These are phyloP conservation scores for Sporothrix mexicana DNA, from an alignment of 2,329 filamentous ascomycete species.

Conservation along the genomic window DNA sequence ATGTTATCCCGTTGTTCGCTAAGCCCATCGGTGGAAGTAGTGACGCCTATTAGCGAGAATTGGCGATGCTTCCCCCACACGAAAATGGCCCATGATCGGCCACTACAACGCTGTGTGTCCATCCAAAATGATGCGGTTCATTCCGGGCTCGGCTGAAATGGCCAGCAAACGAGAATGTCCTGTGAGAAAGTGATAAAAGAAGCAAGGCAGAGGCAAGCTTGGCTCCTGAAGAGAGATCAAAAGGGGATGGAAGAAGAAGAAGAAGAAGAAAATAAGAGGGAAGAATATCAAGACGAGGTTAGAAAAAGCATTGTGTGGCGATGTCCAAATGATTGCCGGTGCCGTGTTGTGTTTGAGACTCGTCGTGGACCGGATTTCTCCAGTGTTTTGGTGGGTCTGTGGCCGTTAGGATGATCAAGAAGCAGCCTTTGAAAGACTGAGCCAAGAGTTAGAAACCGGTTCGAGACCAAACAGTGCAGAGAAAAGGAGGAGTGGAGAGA, in stretches of 20 bases:
- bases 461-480: constrained; percentile 10
- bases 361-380: too few relatives aligned
- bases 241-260: too few relatives aligned
- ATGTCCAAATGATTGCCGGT: background rate
- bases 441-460: background rate
- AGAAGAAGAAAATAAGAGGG: background rate
- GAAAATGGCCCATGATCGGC: constrained; percentile 7
- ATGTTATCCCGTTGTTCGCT: constrained; percentile 5
- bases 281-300: background rate
- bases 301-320: background rate
- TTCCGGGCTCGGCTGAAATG: background rate
- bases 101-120: background rate
- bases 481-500: constrained; percentile 15
- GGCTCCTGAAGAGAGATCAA: too few relatives aligned
- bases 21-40: constrained; percentile 14
- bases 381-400: background rate
- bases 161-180: background rate
- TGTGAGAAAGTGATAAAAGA: too few relatives aligned
- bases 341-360: background rate
- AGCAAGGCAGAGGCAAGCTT: background rate
- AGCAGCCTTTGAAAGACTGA: too few relatives aligned
- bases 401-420: constrained; percentile 14
- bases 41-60: background rate
- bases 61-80: constrained; percentile 17
- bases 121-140: constrained; percentile 1